Evolutionary conservation across 2,329 filamentous ascomycete species (phyloP).

Genomic region (Colletotrichum gloeosporioides): DNA sequence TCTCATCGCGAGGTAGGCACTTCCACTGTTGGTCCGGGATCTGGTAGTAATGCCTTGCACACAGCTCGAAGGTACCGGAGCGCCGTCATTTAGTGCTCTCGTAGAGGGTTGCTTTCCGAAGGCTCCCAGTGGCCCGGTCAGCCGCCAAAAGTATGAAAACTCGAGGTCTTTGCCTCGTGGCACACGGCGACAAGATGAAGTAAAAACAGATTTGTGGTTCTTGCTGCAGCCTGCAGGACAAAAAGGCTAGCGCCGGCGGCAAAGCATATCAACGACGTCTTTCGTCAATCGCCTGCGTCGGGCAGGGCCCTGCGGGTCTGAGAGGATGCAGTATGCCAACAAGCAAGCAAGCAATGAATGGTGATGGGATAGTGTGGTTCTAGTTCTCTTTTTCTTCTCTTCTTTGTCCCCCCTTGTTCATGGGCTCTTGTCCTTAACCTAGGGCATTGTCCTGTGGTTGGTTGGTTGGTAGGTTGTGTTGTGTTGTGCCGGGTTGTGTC

Average conservation of each 20-base stretch:
- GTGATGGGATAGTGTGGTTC: background rate
- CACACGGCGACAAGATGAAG: background rate
- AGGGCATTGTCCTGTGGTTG: background rate
- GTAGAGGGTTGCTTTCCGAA: background rate
- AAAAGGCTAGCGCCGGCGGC: background rate
- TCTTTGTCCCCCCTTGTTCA: background rate
- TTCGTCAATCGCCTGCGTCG: background rate
- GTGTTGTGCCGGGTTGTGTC: background rate
- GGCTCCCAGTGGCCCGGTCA: background rate
- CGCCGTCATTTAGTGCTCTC: background rate
- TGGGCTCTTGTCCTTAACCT: background rate
- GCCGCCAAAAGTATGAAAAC: background rate
- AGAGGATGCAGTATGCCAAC: background rate
- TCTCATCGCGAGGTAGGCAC: background rate
- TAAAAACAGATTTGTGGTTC: background rate
- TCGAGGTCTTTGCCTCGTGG: background rate
- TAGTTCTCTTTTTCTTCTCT: background rate
- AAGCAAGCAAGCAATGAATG: background rate
- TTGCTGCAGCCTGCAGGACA: background rate
- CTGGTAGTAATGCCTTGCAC: background rate
- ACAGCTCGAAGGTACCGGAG: background rate
- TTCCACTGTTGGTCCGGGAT: background rate
- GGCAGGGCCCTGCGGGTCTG: background rate
- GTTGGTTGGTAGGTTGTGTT: background rate
- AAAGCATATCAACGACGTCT: background rate